Evolutionary conservation across 2,329 filamentous ascomycete genomes (phyloP).

Genomic region (Colletotrichum destructivum): DNA sequence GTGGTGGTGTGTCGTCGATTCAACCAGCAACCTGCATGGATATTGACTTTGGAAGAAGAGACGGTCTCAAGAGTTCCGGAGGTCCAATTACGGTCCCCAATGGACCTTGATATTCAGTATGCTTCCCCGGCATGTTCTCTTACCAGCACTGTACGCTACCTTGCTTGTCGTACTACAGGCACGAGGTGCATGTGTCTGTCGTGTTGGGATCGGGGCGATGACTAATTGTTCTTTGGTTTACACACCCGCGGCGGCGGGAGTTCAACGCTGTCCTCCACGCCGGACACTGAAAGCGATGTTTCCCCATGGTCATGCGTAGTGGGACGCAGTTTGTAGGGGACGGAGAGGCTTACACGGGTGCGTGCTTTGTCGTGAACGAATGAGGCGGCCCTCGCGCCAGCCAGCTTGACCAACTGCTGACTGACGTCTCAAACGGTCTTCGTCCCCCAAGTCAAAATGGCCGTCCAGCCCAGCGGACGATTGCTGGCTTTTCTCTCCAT

Average conservation of each 20-base stretch:
- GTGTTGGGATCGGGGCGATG: neutral
- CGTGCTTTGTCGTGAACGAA: neutral
- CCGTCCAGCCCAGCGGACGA: neutral
- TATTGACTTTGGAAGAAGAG: conserved; percentile 24
- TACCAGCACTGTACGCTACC: neutral
- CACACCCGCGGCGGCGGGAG: neutral
- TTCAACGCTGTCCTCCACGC: neutral
- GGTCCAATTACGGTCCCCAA: conserved; percentile 9
- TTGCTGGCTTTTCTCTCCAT: neutral
- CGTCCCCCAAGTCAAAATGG: conserved; percentile 11
- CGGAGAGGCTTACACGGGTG: neutral
- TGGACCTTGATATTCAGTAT: neutral
- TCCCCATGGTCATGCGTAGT: conserved; percentile 1
- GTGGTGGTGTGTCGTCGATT: conserved; percentile 1
- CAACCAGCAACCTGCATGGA: conserved; percentile 9
- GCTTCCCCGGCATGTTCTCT: conserved; percentile 2
- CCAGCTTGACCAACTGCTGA: conserved; percentile 31
- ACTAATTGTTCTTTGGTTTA: neutral
- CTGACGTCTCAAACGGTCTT: conserved; percentile 24
- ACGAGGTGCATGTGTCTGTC: neutral
- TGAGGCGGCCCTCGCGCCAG: conserved; percentile 4
- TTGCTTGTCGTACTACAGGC: neutral
- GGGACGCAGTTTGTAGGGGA: conserved; percentile 13
- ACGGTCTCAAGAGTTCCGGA: conserved; percentile 2
- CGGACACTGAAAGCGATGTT: neutral